These are phyloP conservation scores for Barnettozyma wickerhamii DNA, from an alignment of 805 yeast species.

Conservation along the genomic window DNA sequence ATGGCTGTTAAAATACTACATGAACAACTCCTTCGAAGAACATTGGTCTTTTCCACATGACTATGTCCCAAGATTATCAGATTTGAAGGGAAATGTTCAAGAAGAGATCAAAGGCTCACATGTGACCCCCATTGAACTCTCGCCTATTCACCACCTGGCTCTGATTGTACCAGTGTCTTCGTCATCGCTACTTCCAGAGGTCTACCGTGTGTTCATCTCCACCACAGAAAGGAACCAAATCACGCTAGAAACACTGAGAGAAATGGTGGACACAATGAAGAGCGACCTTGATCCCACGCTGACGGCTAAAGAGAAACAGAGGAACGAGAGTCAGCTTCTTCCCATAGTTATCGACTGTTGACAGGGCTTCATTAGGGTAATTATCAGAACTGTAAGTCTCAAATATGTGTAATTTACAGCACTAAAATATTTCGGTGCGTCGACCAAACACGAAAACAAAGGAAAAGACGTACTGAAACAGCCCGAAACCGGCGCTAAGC, in stretches of 20 bases:
- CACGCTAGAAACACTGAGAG: not conserved
- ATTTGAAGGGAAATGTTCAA: conserved; percentile 53
- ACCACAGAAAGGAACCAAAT: not conserved
- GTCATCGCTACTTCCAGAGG: conserved; percentile 7
- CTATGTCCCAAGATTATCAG: conserved; percentile 87
- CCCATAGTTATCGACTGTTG: no score
- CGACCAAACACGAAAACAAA: not conserved
- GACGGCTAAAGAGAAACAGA: conserved; percentile 1
- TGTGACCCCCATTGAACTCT: conserved; percentile 27
- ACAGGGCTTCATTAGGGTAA: no score
- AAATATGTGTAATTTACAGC: conserved; percentile 12
- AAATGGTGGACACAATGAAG: not conserved
- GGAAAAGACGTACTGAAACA: not conserved
- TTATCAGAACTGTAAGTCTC: conserved; percentile 1
- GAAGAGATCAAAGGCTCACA: conserved; percentile 60
- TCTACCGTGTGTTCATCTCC: conserved; percentile 6
- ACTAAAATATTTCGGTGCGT: conserved; percentile 2
- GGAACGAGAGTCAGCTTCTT: no score
- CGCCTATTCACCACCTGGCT: conserved; percentile 16
- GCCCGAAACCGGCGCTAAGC: not conserved
- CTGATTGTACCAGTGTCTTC: conserved; percentile 12
- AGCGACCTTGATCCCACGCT: conserved; percentile 3
- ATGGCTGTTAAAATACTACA: conserved; percentile 89
- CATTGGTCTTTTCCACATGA: conserved; percentile 81
- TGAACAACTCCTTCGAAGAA: conserved; percentile 82